These are phyloP conservation scores for Hippophae tibetana DNA, from an alignment of 306 rosid genomes.

Conservation along the genomic window DNA sequence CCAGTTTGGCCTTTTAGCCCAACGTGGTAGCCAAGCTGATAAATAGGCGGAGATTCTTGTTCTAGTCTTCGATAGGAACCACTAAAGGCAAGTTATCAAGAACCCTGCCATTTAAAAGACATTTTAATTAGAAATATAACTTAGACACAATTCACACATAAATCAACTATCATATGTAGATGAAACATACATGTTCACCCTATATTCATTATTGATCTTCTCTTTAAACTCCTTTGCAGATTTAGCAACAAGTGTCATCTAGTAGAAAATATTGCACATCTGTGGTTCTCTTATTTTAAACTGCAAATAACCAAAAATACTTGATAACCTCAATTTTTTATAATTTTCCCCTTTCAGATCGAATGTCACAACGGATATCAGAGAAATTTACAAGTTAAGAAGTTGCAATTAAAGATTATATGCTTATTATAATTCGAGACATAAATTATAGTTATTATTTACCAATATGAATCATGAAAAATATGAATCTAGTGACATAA, in stretches of 20 bases:
- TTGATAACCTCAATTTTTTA: constrained; percentile 7
- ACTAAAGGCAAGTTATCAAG: constrained; percentile 94
- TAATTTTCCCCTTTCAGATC: too few relatives aligned
- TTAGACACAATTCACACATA: not conserved
- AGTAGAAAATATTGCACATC: constrained; percentile 68
- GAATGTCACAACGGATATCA: too few relatives aligned
- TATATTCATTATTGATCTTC: constrained; percentile 89
- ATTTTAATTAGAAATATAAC: not conserved
- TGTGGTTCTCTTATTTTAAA: constrained; percentile 91
- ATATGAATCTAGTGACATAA: too few relatives aligned
- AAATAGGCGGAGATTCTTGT: constrained; percentile 61
- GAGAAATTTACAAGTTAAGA: too few relatives aligned
- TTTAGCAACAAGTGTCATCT: constrained; percentile 58
- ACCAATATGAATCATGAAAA: too few relatives aligned
- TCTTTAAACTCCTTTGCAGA: constrained; percentile 73
- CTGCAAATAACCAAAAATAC: constrained; percentile 33
- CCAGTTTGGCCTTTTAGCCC: constrained; percentile 86
- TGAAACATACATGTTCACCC: constrained; percentile 75
- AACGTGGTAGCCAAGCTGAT: constrained; percentile 81
- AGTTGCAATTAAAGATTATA: too few relatives aligned
- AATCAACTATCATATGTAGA: not conserved
- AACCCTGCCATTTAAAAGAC: constrained; percentile 49
- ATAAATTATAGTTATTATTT: too few relatives aligned
- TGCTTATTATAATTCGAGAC: too few relatives aligned
- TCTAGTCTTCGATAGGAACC: constrained; percentile 63